These are phyloP conservation scores for Lunasporangiospora selenospora DNA, from an alignment of 192 early-diverging fungal species.

Conservation along the genomic window DNA sequence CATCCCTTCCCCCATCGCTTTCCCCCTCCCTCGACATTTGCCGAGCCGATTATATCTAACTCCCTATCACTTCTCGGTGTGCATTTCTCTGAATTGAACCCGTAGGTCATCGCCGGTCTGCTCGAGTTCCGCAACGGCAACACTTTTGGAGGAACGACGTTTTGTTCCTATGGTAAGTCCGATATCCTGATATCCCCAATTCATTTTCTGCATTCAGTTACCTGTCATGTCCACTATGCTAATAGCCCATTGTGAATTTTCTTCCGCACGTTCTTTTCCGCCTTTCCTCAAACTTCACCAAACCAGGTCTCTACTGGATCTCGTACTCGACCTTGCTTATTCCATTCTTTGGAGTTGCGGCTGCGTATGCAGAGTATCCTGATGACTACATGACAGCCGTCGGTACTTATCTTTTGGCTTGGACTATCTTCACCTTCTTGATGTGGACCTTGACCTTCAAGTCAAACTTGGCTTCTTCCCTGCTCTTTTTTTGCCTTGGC, in stretches of 20 bases:
- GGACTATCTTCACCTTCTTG: conserved; percentile 60
- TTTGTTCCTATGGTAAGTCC: conserved; percentile 29
- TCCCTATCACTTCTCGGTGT: background rate
- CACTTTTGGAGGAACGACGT: conserved; percentile 40
- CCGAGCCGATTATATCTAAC: no score
- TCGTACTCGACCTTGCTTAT: conserved; percentile 56
- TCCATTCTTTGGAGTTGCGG: conserved; percentile 56
- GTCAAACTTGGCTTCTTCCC: conserved; percentile 54
- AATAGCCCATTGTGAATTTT: background rate
- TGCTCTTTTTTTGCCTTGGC: conserved; percentile 51
- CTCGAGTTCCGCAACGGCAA: conserved; percentile 37
- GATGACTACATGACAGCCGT: conserved; percentile 52
- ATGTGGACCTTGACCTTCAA: conserved; percentile 55
- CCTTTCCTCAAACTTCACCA: no score
- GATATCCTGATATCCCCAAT: no score
- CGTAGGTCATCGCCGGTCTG: conserved; percentile 37
- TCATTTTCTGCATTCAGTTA: no score
- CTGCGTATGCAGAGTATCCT: conserved; percentile 34
- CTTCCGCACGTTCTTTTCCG: background rate
- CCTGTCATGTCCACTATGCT: no score
- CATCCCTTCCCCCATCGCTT: no score
- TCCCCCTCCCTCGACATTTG: no score
- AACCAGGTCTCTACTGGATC: conserved; percentile 61
- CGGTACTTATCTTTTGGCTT: conserved; percentile 55
- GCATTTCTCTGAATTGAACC: background rate